phyloP scores from a whole-genome alignment of 2,329 filamentous ascomycete species.

The Cytospora schulzeri region DNA sequence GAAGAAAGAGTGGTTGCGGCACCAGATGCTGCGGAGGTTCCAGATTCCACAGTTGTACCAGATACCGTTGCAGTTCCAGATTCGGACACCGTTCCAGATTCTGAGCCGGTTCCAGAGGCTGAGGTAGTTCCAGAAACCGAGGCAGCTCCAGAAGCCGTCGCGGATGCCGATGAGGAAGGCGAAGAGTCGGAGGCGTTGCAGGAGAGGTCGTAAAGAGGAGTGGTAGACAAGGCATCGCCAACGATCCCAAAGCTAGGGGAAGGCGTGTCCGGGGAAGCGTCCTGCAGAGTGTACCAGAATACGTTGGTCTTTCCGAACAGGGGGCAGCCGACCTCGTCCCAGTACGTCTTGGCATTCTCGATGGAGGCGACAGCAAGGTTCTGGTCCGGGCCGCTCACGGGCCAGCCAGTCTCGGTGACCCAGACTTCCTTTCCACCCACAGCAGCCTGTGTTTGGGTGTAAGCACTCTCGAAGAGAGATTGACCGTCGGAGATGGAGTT shows the following conservation, averaged over 20 bases:
- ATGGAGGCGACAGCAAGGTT: conserved; percentile 23
- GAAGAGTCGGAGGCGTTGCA: conserved; percentile 48
- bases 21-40: not conserved
- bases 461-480: conserved; percentile 68
- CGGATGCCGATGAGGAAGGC: conserved; percentile 13
- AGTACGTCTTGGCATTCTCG: conserved; percentile 75
- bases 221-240: conserved; percentile 53
- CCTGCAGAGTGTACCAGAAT: conserved; percentile 80
- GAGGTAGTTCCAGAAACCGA: not conserved
- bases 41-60: not conserved
- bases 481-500: conserved; percentile 68
- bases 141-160: not conserved
- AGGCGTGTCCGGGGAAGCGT: conserved; percentile 61
- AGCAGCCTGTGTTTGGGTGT: conserved; percentile 59
- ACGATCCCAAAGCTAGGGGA: conserved; percentile 73
- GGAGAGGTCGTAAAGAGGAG: conserved; percentile 64
- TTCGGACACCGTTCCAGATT: not conserved
- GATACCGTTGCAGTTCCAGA: not conserved
- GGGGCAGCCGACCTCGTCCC: conserved; percentile 75
- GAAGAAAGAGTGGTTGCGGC: conserved; percentile 11
- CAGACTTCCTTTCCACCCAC: conserved; percentile 37
- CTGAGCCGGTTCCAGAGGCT: not conserved
- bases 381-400: conserved; percentile 20
- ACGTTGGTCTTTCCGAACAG: conserved; percentile 65
- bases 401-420: conserved; percentile 29